phyloP scores from a whole-genome alignment of 2,329 filamentous ascomycete genomes.

The Nemania sp. region DNA sequence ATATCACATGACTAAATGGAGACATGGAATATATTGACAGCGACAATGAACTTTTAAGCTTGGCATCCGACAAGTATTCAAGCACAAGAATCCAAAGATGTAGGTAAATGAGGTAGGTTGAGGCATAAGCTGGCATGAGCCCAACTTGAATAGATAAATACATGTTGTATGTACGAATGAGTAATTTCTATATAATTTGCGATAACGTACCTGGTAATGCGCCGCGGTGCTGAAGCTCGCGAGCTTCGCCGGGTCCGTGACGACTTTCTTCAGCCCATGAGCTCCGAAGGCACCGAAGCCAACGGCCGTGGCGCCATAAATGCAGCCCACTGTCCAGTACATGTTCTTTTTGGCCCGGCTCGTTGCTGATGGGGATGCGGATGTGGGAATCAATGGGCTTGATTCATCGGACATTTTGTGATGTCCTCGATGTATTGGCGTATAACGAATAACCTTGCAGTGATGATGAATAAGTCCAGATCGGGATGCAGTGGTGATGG shows the following conservation, averaged over 20 bases:
- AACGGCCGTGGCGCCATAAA: conserved; percentile 65
- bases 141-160: not conserved
- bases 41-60: no score
- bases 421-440: no score
- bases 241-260: conserved; percentile 60
- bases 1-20: no score
- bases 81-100: no score
- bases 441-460: no score
- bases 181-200: no score
- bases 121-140: no score
- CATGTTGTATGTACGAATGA: not conserved
- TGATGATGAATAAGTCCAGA: no score
- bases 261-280: conserved; percentile 65
- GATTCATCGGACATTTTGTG: conserved; percentile 24
- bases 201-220: conserved; percentile 65
- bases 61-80: no score
- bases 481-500: no score
- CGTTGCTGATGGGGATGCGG: conserved; percentile 12
- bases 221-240: conserved; percentile 67
- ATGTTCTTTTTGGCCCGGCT: conserved; percentile 27
- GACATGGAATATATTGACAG: no score
- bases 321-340: conserved; percentile 65
- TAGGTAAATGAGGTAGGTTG: no score
- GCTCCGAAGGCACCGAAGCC: conserved; percentile 68
- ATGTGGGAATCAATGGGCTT: conserved; percentile 24